Base-by-base conservation (phyloP, 306 rosid genomes). In the Cyclanthera cordifolia region DNA sequence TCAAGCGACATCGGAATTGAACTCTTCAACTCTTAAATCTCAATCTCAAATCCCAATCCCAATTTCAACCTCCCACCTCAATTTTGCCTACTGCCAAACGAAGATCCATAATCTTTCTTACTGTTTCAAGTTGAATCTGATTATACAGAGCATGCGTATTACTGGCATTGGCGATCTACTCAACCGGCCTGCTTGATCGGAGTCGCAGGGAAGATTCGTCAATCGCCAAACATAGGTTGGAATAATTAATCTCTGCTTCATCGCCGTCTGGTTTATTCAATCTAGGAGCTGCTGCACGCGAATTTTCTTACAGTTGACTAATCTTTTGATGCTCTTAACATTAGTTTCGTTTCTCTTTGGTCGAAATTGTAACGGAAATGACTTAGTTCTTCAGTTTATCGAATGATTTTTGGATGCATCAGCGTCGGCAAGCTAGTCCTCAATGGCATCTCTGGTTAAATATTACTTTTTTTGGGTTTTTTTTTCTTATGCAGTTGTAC, bases 81-180 rank as follows among this genome's bases (percentile, higher is more conserved):
- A 39, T 39, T 65, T 23, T 8, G 24, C 70, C 7, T 14, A 46
- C 41, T 46, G 53, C 15, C 2, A 14, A 2, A 43, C 34, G 54
- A 66, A 66, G 70, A 66, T 45, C 70, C 17, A 66, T 10, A 43
- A 23, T 45, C 11, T 23, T 14, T 46, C 6, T n/a, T 11, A 24
- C 39, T 66, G 14, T 66, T 3, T 45, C 70, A 15, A 45, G 15
- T 46, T 46, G 54, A 65, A 65, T 46, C 41, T 16, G 54, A 65
- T 65, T 54, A 16, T 16, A 24, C 32, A 23, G 39, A 65, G 70
- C 54, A 43, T 25, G 41, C 20, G 47, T 24, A 3, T 24, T 13
- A 66, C 54, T 66, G 41, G 14, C 70, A 46, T 46, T 46, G 41
- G 5, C 32, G 41, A 66, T 47, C 70, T 66, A 46, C 70, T 66